Conservation (phyloP, 164 flowering plant species). For the Nymphaea thermarum region DNA sequence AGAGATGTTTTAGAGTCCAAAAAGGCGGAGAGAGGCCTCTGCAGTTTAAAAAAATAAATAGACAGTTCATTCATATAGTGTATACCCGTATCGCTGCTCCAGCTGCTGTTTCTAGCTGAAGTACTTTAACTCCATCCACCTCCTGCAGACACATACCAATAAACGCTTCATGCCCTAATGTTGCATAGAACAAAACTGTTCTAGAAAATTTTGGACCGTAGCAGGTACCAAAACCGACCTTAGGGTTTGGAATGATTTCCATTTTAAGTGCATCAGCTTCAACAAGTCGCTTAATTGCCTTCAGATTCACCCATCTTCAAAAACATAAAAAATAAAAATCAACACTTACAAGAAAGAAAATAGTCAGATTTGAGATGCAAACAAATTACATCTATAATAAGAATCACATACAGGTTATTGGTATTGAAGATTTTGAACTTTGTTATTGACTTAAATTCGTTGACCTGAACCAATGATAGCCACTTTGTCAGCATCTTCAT, state of each 20-base stretch:
- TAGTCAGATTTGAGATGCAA: not conserved
- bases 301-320: constrained; percentile 91
- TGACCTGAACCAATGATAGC: constrained; percentile 33
- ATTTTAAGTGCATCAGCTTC: constrained; percentile 85
- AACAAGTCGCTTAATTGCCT: constrained; percentile 88
- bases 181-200: not conserved
- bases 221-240: constrained; percentile 30
- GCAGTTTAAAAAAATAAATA: constrained; percentile 3
- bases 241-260: constrained; percentile 98
- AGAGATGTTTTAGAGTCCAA: not conserved
- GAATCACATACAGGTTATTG: constrained; percentile 62
- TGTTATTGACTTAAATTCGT: constrained; percentile 84
- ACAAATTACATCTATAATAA: not conserved
- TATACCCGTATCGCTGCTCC: constrained; percentile 94
- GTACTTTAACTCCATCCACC: constrained; percentile 84
- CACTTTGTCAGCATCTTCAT: not conserved
- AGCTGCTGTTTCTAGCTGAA: constrained; percentile 98
- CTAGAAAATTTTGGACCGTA: not conserved
- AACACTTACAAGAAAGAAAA: constrained; percentile 5
- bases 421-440: constrained; percentile 97
- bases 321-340: constrained; percentile 1
- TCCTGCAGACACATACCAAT: constrained; percentile 35
- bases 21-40: not conserved
- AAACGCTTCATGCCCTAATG: not conserved
- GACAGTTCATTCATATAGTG: not conserved